Conservation (phyloP, 2,329 filamentous ascomycete species). For the Trichoderma arundinaceum region DNA sequence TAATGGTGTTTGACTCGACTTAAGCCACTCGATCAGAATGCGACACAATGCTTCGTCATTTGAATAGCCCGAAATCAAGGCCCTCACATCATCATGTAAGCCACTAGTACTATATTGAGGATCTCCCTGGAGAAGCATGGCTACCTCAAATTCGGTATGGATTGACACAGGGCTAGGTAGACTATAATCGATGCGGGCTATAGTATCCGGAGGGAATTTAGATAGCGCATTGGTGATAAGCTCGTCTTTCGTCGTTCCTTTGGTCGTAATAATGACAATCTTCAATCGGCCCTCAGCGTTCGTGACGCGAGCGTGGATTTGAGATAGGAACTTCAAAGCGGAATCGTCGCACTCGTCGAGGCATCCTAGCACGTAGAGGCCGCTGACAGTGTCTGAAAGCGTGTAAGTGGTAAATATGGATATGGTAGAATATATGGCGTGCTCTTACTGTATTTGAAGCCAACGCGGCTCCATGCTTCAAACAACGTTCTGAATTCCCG, state of each 20-base stretch:
- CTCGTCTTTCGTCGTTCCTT: slow-evolving; percentile 1
- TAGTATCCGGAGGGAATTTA: neutral
- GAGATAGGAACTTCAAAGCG: neutral
- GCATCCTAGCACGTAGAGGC: neutral
- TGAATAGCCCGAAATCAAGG: neutral
- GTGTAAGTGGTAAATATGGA: neutral
- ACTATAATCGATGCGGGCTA: neutral
- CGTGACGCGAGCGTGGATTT: neutral
- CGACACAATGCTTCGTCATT: neutral
- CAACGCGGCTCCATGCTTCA: neutral
- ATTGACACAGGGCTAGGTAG: neutral
- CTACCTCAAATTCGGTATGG: neutral
- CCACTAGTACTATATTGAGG: neutral
- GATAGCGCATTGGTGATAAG: neutral
- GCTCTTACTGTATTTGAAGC: too few species aligned
- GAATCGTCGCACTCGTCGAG: slow-evolving; percentile 13
- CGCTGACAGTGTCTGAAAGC: neutral
- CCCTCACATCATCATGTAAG: neutral
- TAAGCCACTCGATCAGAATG: neutral
- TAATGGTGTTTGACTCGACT: too few species aligned
- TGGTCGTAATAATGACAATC: slow-evolving; percentile 6
- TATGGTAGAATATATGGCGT: neutral
- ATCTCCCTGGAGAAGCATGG: slow-evolving; percentile 6
- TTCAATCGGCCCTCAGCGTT: neutral
- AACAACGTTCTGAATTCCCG: neutral